A percentile compares a stretch with the other conserved stretches of the same genome.
phyloP scores from a whole-genome alignment of 2,329 filamentous ascomycete genomes.

The Phyllosticta citriasiana region DNA sequence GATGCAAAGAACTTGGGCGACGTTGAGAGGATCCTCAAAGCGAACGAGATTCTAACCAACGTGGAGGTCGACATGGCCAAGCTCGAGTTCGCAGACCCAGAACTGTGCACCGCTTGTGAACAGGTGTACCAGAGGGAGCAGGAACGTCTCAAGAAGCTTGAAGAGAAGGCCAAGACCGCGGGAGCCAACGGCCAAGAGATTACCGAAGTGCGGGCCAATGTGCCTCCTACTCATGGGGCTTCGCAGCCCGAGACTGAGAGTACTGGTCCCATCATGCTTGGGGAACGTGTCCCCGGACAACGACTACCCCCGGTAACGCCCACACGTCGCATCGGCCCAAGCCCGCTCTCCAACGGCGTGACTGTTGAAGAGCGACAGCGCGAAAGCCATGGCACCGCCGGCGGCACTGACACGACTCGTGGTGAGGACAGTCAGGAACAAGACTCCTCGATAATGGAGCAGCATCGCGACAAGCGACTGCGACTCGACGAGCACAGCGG shows the following conservation, averaged over 20 bases:
- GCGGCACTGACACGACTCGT: constrained; percentile 32
- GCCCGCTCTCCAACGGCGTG: constrained; percentile 51
- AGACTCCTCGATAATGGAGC: constrained; percentile 15
- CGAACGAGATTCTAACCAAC: constrained; percentile 84
- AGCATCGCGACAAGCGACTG: constrained; percentile 10
- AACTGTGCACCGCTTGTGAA: constrained; percentile 64
- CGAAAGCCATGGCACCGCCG: constrained; percentile 1
- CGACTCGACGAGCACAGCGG: constrained; percentile 1
- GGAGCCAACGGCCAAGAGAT: constrained; percentile 30
- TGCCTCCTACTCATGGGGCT: constrained; percentile 31
- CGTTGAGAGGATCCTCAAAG: constrained; percentile 70
- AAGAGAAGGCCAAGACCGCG: constrained; percentile 34
- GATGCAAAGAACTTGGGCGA: constrained; percentile 80
- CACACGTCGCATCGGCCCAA: constrained; percentile 46
- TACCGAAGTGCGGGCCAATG: constrained; percentile 30
- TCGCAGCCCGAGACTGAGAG: constrained; percentile 21
- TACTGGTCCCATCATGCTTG: constrained; percentile 43
- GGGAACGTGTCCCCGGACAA: constrained; percentile 51
- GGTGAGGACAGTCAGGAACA: constrained; percentile 35
- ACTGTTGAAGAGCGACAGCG: constrained; percentile 26
- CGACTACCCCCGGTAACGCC: constrained; percentile 36
- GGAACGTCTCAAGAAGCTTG: constrained; percentile 51
- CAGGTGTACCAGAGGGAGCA: constrained; percentile 61
- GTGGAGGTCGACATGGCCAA: constrained; percentile 85
- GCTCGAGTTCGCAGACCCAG: constrained; percentile 57